phyloP scores from a whole-genome alignment of 305 asterid species.

The Euphrasia arctica region DNA sequence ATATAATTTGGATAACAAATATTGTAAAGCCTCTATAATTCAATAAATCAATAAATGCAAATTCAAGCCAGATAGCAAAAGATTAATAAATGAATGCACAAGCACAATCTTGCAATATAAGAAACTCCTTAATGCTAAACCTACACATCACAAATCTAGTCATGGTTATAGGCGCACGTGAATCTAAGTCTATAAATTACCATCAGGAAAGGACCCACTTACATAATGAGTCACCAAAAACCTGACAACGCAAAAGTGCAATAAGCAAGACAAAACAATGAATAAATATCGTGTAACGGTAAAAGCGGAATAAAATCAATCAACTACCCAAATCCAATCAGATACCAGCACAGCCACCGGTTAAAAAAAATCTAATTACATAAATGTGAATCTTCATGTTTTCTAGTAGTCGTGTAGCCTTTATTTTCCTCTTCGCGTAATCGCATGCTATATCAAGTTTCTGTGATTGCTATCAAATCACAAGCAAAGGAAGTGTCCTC shows the following conservation, averaged over 20 bases:
- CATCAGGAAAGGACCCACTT: background rate
- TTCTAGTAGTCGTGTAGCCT: background rate
- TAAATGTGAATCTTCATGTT: constrained; percentile 2
- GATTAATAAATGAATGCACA: background rate
- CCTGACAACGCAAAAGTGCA: background rate
- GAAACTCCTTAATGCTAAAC: background rate
- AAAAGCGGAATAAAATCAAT: constrained; percentile 11
- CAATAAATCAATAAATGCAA: constrained; percentile 3
- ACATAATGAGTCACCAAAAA: background rate
- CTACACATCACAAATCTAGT: background rate
- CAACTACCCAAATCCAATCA: constrained; percentile 16
- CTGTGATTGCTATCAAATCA: background rate
- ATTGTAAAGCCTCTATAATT: background rate
- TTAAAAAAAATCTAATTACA: background rate
- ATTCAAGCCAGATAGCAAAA: background rate
- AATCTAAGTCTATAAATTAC: constrained; percentile 4
- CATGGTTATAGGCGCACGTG: constrained; percentile 5
- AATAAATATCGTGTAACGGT: background rate
- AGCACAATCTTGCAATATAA: constrained; percentile 1
- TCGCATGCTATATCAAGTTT: constrained; percentile 10
- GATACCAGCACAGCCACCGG: constrained; percentile 12
- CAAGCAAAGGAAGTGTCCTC: background rate
- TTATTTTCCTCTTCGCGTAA: background rate
- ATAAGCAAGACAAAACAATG: constrained; percentile 10
- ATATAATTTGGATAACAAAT: background rate